Evolutionary conservation across 305 asterid genomes (phyloP).

Genomic region (Solanum hybrid): DNA sequence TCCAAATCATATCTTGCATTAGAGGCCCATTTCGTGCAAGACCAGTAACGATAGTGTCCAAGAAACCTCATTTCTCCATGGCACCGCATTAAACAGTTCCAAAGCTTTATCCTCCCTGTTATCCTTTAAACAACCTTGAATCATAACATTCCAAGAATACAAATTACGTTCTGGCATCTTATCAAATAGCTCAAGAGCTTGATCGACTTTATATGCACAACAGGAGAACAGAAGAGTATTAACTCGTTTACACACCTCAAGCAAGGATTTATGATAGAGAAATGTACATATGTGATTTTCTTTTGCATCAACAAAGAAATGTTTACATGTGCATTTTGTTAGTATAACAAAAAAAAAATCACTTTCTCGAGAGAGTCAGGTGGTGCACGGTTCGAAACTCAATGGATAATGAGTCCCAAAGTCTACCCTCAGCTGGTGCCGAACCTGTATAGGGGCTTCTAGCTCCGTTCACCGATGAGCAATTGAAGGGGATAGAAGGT

Average conservation of each 20-base stretch:
- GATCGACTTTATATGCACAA: constrained; percentile 18
- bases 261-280: neutral
- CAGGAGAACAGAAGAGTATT: neutral
- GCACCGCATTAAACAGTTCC: constrained; percentile 31
- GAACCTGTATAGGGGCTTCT: neutral
- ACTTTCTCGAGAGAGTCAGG: neutral
- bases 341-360: neutral
- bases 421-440: neutral
- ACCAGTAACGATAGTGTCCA: constrained; percentile 76
- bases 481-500: neutral
- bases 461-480: neutral
- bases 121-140: constrained; percentile 41
- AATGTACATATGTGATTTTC: neutral
- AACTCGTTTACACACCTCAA: neutral
- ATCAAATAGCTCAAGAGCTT: constrained; percentile 48
- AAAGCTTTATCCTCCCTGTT: constrained; percentile 15
- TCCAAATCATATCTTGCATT: neutral
- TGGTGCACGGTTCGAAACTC: neutral
- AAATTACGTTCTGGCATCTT: constrained; percentile 49
- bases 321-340: neutral
- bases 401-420: neutral
- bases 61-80: constrained; percentile 48
- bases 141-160: constrained; percentile 61
- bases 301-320: neutral
- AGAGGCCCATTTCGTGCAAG: constrained; percentile 43